Evolutionary conservation across 768 basidiomycete species (phyloP), one percentile per base, ranked within the genome.

Genomic region (Holtermannia corniformis): DNA sequence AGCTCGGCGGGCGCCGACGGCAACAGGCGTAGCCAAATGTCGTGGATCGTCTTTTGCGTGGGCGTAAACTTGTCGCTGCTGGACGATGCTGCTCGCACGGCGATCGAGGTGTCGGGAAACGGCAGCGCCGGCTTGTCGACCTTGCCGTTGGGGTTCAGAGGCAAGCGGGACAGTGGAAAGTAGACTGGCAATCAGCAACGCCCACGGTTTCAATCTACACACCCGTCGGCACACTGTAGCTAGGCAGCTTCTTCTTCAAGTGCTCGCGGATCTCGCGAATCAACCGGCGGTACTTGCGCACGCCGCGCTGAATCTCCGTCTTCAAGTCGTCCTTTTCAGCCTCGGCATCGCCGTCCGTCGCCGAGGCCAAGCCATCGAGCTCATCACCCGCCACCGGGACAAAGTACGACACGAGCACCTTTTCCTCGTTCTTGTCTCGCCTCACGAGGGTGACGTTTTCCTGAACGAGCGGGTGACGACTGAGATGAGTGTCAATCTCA

Each of bases 371-470:
- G 3, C 78, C 85, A 44, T 80, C 80, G 61, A 93, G 74, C 25
- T 74, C 76, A 24, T 67, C 64, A 0, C 82, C 82, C 27, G 83
- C 81, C 37, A 91, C 74, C 12, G 95, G 93, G 14, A 99, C 95
- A 61, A 99, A 88, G 72, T 99, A 99, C 72, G 86, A 88, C 57
- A 99, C 86, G 24, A 99, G 81, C 27, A 96, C 91, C 77, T 99
- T 97, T 75, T 99, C 95, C 73, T 97, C 95, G 73, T 96, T 89
- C 77, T 97, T 97, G 76, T 99, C 93, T 70, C 93, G 78, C 60
- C 93, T 77, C 42, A 99, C 92, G 37, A 97, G 79, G 1, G 95
- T 97, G 49, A 99, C 92, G 70, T 99, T 99, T 75, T 97, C 95
- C n/a, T 93, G 78, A 2, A 99, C 82, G 19, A 89, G 80, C 5